Conservation (phyloP, 306 rosid genomes). For the Cyamopsis tetragonoloba region DNA sequence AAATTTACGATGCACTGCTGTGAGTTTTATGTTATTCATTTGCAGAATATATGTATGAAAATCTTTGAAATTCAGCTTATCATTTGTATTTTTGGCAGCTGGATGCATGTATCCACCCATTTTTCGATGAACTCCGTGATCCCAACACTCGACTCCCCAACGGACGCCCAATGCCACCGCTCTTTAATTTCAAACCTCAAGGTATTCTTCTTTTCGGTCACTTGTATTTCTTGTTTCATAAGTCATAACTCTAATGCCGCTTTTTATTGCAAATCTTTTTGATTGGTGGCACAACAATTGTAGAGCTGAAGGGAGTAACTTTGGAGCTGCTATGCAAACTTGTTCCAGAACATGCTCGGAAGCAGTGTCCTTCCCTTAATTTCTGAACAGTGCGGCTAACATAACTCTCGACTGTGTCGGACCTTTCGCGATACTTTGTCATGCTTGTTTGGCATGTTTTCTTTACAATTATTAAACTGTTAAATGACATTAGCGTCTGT, state of each 20-base stretch:
- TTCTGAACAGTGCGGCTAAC: slow-evolving; percentile 25
- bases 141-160: slow-evolving; percentile 55
- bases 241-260: background rate
- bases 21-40: slow-evolving; percentile 30
- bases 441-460: slow-evolving; percentile 2
- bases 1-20: slow-evolving; percentile 58
- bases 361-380: slow-evolving; percentile 53
- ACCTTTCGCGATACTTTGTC: background rate
- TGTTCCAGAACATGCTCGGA: slow-evolving; percentile 61
- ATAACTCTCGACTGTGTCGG: slow-evolving; percentile 5
- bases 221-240: background rate
- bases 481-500: background rate
- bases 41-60: background rate
- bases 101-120: slow-evolving; percentile 58
- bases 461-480: background rate
- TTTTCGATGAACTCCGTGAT: slow-evolving; percentile 67
- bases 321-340: slow-evolving; percentile 52
- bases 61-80: background rate
- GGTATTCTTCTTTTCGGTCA: slow-evolving; percentile 32
- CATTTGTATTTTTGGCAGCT: slow-evolving; percentile 28
- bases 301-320: slow-evolving; percentile 63
- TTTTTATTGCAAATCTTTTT: background rate
- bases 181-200: slow-evolving; percentile 68
- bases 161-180: slow-evolving; percentile 62
- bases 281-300: background rate